phyloP scores from a whole-genome alignment of 2,329 filamentous ascomycete genomes.

The Penicillium sp. region DNA sequence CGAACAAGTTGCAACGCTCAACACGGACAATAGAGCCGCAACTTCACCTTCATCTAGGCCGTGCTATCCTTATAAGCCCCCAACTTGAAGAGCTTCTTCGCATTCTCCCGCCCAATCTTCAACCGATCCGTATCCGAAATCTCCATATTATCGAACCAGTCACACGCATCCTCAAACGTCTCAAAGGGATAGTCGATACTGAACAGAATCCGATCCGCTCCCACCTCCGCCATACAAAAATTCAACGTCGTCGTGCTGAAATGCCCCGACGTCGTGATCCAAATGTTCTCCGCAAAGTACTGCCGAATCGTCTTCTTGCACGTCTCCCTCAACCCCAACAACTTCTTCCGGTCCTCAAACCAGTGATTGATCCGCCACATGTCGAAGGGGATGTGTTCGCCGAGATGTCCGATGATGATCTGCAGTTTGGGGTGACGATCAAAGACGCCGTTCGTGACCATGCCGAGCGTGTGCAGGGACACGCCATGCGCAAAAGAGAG shows the following conservation, averaged over 20 bases:
- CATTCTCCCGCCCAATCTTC: slow-evolving; percentile 45
- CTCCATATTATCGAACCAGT: slow-evolving; percentile 40
- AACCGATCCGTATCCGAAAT: slow-evolving; percentile 32
- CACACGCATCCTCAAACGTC: slow-evolving; percentile 38
- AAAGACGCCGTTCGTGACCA: slow-evolving; percentile 48
- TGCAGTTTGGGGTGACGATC: slow-evolving; percentile 44
- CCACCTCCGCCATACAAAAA: slow-evolving; percentile 37
- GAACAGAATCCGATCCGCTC: slow-evolving; percentile 37
- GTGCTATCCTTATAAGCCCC: slow-evolving; percentile 29
- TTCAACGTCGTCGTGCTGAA: slow-evolving; percentile 38
- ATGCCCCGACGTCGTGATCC: slow-evolving; percentile 40
- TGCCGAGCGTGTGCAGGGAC: slow-evolving; percentile 51
- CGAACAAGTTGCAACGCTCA: no score
- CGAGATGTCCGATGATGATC: slow-evolving; percentile 45
- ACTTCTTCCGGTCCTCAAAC: slow-evolving; percentile 38
- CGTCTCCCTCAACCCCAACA: slow-evolving; percentile 31
- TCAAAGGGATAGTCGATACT: slow-evolving; percentile 40
- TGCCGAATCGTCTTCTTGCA: slow-evolving; percentile 43
- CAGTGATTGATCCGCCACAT: slow-evolving; percentile 45
- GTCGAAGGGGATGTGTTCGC: slow-evolving; percentile 48
- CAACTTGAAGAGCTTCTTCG: slow-evolving; percentile 40
- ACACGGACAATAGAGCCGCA: no score
- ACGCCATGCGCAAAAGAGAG: slow-evolving; percentile 56
- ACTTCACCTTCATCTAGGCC: slow-evolving; percentile 9
- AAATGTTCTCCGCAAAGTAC: slow-evolving; percentile 39